A percentile compares a stretch with the other conserved stretches of the same genome.
Evolutionary conservation across 2,329 filamentous ascomycete genomes (phyloP).

Genomic region (Paramyrothecium sp.): DNA sequence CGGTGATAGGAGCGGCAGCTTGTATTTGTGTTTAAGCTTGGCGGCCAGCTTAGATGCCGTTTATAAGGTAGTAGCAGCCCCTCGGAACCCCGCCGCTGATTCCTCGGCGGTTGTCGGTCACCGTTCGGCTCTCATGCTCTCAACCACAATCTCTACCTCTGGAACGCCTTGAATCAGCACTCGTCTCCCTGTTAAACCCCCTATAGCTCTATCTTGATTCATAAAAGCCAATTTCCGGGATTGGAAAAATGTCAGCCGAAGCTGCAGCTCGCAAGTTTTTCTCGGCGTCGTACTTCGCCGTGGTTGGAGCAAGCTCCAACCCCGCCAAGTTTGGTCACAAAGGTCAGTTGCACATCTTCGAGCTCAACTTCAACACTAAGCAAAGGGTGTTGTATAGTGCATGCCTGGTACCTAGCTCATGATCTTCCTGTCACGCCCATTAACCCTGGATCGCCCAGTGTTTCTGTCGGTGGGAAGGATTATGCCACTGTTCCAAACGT

Average conservation of each 20-base stretch:
- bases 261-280: constrained; percentile 77
- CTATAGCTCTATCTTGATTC: neutral
- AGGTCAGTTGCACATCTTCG: constrained; percentile 47
- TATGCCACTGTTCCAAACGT: constrained; percentile 67
- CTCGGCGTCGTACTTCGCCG: constrained; percentile 74
- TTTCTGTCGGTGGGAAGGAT: constrained; percentile 57
- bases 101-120: neutral
- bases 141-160: no score
- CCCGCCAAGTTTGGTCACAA: constrained; percentile 85
- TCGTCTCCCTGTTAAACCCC: no score
- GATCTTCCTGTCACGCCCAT: constrained; percentile 76
- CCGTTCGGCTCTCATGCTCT: neutral
- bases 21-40: neutral
- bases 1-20: neutral
- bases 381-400: constrained; percentile 53
- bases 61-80: neutral
- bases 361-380: constrained; percentile 3
- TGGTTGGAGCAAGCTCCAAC: constrained; percentile 86
- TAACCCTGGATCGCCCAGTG: constrained; percentile 68
- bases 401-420: constrained; percentile 83
- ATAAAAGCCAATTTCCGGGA: neutral
- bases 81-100: constrained; percentile 1
- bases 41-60: neutral
- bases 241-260: constrained; percentile 62
- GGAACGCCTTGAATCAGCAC: no score